Percentiles rank a stretch among this genome's conserved stretches.
Evolutionary conservation across 2,329 filamentous ascomycete genomes (phyloP).

Genomic region (Aspergillus nomiae): DNA sequence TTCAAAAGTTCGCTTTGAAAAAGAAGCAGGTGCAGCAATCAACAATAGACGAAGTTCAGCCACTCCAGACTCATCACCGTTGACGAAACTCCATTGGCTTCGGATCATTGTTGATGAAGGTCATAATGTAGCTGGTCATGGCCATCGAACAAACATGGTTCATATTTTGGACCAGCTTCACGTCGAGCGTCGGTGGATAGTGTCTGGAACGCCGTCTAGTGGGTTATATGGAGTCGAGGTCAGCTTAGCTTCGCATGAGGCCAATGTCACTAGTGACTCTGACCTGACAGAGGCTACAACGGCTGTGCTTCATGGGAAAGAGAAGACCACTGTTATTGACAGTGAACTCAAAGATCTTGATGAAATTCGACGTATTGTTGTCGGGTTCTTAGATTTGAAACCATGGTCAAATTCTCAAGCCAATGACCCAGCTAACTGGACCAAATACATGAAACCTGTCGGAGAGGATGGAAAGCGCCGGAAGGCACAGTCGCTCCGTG

Average conservation of each 20-base stretch:
- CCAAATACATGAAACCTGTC: constrained; percentile 67
- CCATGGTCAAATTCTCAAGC: constrained; percentile 73
- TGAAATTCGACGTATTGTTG: constrained; percentile 65
- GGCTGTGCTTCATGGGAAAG: constrained; percentile 35
- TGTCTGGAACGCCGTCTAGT: constrained; percentile 85
- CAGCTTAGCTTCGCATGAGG: constrained; percentile 51
- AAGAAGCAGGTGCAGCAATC: constrained; percentile 58
- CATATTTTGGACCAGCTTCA: constrained; percentile 56
- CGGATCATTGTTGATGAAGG: constrained; percentile 91
- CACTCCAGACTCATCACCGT: constrained; percentile 57
- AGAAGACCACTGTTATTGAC: constrained; percentile 43
- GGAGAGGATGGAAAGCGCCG: constrained; percentile 55
- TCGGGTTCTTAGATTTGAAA: constrained; percentile 72
- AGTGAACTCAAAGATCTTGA: constrained; percentile 67
- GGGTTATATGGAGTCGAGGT: constrained; percentile 77
- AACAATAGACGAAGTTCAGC: constrained; percentile 51
- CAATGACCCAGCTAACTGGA: constrained; percentile 68
- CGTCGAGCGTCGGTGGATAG: constrained; percentile 78
- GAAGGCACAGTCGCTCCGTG: constrained; percentile 55
- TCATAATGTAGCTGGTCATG: constrained; percentile 74
- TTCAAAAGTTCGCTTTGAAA: constrained; percentile 72
- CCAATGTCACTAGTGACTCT: constrained; percentile 35
- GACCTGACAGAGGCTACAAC: constrained; percentile 34
- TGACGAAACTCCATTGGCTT: constrained; percentile 78
- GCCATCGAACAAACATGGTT: constrained; percentile 60